A percentile compares a stretch with the other conserved stretches of the same genome.
Evolutionary conservation across 2,329 filamentous ascomycete species (phyloP).

Genomic region (Xylariales sp.): DNA sequence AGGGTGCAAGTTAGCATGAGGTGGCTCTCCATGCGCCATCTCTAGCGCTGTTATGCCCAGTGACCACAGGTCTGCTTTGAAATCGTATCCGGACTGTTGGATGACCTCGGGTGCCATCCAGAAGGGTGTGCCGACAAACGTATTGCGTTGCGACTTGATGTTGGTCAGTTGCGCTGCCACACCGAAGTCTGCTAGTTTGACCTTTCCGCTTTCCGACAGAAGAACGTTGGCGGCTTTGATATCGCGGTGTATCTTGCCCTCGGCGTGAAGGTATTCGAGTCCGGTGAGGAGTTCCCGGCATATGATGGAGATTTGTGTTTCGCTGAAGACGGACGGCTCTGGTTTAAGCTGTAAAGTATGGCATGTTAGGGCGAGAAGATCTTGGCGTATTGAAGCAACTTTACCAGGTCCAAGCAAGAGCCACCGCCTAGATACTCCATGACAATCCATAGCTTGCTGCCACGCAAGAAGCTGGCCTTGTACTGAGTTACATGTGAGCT

Average conservation of each 20-base stretch:
- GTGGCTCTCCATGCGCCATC: slow-evolving; percentile 83
- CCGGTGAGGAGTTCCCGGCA: slow-evolving; percentile 87
- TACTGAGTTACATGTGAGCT: slow-evolving; percentile 95
- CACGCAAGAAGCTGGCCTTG: slow-evolving; percentile 91
- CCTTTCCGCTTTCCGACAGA: slow-evolving; percentile 84
- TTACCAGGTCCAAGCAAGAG: slow-evolving; percentile 90
- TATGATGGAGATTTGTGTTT: slow-evolving; percentile 88
- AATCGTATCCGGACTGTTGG: slow-evolving; percentile 76
- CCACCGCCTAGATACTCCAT: slow-evolving; percentile 98
- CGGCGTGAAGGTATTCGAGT: slow-evolving; percentile 86
- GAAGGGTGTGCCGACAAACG: slow-evolving; percentile 94
- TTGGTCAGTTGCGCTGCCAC: slow-evolving; percentile 95
- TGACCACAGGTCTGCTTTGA: slow-evolving; percentile 92
- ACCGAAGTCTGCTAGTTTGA: slow-evolving; percentile 95
- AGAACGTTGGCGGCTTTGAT: slow-evolving; percentile 96
- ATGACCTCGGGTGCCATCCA: slow-evolving; percentile 98
- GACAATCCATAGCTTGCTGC: slow-evolving; percentile 97
- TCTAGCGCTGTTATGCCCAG: slow-evolving; percentile 89
- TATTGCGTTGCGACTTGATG: slow-evolving; percentile 95
- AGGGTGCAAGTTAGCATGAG: slow-evolving; percentile 77
- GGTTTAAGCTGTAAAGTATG: slow-evolving; percentile 69
- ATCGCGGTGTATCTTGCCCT: slow-evolving; percentile 94
- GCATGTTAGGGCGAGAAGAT: slow-evolving; percentile 24
- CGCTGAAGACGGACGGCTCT: slow-evolving; percentile 66
- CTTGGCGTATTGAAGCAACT: slow-evolving; percentile 19